Percentiles rank a stretch among this genome's conserved stretches.
These are phyloP conservation scores for Kurtzmaniella natalensis DNA, from an alignment of 1,139 yeast species.

Conservation along the genomic window DNA sequence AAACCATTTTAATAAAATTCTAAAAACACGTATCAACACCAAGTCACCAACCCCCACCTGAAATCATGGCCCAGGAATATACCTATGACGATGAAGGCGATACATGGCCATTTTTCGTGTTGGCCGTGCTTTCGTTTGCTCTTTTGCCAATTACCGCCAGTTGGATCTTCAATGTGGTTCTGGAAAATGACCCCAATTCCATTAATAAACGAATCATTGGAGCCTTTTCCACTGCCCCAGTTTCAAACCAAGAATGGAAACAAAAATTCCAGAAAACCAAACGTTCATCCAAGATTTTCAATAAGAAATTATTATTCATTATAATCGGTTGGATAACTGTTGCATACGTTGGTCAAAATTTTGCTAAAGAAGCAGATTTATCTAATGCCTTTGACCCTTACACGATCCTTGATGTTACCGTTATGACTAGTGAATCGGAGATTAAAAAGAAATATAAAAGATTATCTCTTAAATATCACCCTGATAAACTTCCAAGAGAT, in stretches of 20 bases:
- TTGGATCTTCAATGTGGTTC: conserved; percentile 29
- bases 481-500: conserved; percentile 80
- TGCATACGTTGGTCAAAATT: conserved; percentile 41
- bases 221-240: conserved; percentile 22
- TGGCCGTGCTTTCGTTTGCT: conserved; percentile 61
- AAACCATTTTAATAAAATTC: background rate
- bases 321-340: conserved; percentile 67
- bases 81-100: conserved; percentile 88
- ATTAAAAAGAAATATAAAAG: conserved; percentile 82
- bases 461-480: conserved; percentile 83
- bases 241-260: background rate
- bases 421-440: conserved; percentile 66
- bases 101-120: conserved; percentile 92
- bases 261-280: conserved; percentile 31
- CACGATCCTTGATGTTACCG: conserved; percentile 71
- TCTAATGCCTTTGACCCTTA: conserved; percentile 78
- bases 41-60: no score
- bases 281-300: conserved; percentile 37
- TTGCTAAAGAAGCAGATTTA: conserved; percentile 47
- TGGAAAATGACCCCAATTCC: conserved; percentile 18
- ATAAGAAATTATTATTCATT: conserved; percentile 42
- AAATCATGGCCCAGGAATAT: conserved; percentile 47
- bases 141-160: conserved; percentile 66
- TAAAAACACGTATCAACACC: conserved; percentile 3
- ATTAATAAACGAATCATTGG: conserved; percentile 27